Conservation (phyloP, 169 alveolate species). For the Cryptosporidium viatorum region DNA sequence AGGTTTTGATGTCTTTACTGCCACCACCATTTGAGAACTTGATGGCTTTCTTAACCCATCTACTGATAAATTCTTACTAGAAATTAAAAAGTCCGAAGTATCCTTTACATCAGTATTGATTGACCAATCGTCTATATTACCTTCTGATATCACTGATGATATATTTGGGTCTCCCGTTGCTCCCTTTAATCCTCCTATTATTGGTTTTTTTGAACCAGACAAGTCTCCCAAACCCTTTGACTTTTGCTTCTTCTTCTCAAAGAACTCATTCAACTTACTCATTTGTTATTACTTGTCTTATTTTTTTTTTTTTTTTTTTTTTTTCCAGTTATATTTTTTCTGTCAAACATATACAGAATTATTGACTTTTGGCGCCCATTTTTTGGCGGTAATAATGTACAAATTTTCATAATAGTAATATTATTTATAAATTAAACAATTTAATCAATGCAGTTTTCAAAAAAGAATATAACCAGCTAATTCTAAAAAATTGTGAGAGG, state of each 20-base stretch:
- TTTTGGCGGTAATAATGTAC: neutral
- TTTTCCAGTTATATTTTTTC: neutral
- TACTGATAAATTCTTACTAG: neutral
- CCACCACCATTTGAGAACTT: slow-evolving; percentile 59
- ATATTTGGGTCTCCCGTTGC: slow-evolving; percentile 29
- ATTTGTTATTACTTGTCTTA: neutral
- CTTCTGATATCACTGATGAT: slow-evolving; percentile 38
- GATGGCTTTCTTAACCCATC: slow-evolving; percentile 42
- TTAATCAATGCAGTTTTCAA: neutral
- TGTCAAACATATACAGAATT: neutral
- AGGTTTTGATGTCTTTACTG: slow-evolving; percentile 68
- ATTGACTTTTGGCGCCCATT: neutral
- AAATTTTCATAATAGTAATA: neutral
- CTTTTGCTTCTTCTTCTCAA: slow-evolving; percentile 67
- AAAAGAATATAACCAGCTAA: neutral
- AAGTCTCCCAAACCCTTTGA: slow-evolving; percentile 59
- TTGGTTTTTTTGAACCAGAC: neutral
- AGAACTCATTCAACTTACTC: slow-evolving; percentile 65
- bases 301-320: neutral
- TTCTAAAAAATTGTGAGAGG: no score
- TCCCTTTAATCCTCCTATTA: slow-evolving; percentile 34
- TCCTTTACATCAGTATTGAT: slow-evolving; percentile 37
- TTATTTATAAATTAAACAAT: neutral
- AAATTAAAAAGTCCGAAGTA: slow-evolving; percentile 21
- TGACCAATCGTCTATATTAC: slow-evolving; percentile 66